A percentile compares a stretch with the other conserved stretches of the same genome.
Conservation (phyloP, 2,329 filamentous ascomycete genomes). For the Atkinsonella hypoxylon region DNA sequence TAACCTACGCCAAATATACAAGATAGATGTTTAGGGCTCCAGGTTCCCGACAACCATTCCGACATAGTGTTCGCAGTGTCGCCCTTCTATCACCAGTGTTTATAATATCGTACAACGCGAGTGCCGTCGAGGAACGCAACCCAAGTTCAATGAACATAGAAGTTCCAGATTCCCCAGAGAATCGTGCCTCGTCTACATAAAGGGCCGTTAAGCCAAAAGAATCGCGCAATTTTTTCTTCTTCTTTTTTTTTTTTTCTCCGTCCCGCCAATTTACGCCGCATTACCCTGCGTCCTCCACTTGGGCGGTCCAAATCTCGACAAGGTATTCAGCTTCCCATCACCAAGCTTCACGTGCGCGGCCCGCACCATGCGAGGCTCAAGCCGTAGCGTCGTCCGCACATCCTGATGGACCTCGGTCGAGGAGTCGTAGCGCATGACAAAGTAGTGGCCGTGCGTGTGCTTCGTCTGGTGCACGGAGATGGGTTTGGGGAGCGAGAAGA, state of each 20-base stretch:
- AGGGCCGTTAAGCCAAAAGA: background rate
- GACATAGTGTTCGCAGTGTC: background rate
- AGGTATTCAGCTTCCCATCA: conserved; percentile 40
- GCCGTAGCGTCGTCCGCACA: conserved; percentile 60
- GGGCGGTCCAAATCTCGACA: conserved; percentile 36
- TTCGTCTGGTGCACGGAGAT: conserved; percentile 70
- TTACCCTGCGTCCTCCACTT: conserved; percentile 32
- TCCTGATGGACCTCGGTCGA: conserved; percentile 60
- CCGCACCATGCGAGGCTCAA: conserved; percentile 86
- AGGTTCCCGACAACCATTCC: background rate
- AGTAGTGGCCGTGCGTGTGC: conserved; percentile 85
- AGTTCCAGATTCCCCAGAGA: too few species aligned
- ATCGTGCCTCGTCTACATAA: too few species aligned
- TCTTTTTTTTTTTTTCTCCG: too few species aligned
- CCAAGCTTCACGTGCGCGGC: conserved; percentile 82
- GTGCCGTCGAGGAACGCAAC: background rate
- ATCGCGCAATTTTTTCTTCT: too few species aligned
- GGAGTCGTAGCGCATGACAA: conserved; percentile 92
- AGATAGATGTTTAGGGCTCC: background rate
- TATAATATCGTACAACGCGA: conserved; percentile 2
- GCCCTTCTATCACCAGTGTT: background rate
- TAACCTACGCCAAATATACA: background rate
- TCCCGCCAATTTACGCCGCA: conserved; percentile 14
- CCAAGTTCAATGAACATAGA: background rate
- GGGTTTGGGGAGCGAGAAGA: conserved; percentile 74